These are phyloP conservation scores for Aphanocladium album DNA, from an alignment of 2,329 filamentous ascomycete genomes.

Conservation along the genomic window DNA sequence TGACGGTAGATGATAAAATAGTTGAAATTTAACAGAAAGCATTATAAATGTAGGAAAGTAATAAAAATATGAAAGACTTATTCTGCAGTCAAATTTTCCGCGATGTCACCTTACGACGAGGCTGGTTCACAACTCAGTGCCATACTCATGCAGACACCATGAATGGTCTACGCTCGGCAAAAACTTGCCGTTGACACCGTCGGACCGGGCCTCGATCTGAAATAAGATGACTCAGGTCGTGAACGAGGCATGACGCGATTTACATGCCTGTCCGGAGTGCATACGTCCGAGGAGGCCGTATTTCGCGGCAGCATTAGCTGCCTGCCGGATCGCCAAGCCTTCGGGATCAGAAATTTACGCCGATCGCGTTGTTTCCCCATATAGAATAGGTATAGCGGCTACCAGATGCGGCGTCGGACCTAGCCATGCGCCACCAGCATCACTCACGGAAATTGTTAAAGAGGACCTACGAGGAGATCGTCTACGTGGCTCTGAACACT, in stretches of 20 bases:
- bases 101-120: no score
- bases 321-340: background rate
- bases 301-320: background rate
- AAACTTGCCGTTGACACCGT: background rate
- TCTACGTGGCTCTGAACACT: background rate
- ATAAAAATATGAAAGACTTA: background rate
- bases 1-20: background rate
- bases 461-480: background rate
- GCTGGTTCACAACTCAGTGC: background rate
- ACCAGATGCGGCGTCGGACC: background rate
- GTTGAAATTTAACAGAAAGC: no score
- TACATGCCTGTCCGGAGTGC: background rate
- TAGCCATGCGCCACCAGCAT: background rate
- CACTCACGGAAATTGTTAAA: background rate
- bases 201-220: no score
- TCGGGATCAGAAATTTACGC: background rate
- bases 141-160: no score
- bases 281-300: background rate
- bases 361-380: slow-evolving; percentile 5
- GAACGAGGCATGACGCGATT: background rate
- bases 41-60: background rate
- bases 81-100: no score
- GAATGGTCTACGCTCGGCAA: background rate
- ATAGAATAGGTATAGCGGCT: background rate
- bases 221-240: background rate